Conservation (phyloP, 352 stramenopile species). For the Pythium oligandrum region DNA sequence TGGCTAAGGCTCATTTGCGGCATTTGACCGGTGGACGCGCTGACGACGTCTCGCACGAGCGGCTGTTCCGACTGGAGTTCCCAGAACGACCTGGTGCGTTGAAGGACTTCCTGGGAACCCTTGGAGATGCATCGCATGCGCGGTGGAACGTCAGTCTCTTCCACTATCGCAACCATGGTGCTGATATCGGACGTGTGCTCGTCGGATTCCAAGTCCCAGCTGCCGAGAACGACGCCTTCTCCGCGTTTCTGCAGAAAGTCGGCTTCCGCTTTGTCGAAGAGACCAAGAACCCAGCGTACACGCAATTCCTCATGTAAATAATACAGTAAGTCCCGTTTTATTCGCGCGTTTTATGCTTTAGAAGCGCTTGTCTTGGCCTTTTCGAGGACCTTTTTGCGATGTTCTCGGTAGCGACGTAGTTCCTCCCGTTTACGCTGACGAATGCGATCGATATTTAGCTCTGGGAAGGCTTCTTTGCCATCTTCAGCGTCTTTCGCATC, state of each 20-base stretch:
- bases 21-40: slow-evolving; percentile 93
- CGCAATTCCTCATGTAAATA: slow-evolving; percentile 71
- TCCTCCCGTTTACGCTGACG: slow-evolving; percentile 74
- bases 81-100: slow-evolving; percentile 89
- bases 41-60: slow-evolving; percentile 85
- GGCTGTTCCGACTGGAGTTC: slow-evolving; percentile 96
- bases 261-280: slow-evolving; percentile 81
- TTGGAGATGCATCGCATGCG: slow-evolving; percentile 49
- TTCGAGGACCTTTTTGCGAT: slow-evolving; percentile 45
- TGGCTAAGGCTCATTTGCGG: slow-evolving; percentile 94
- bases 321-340: neutral
- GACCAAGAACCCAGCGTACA: slow-evolving; percentile 79
- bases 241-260: slow-evolving; percentile 57
- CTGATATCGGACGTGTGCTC: slow-evolving; percentile 96
- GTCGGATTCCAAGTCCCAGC: slow-evolving; percentile 93
- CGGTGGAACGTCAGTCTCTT: slow-evolving; percentile 98
- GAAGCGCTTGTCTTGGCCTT: slow-evolving; percentile 12
- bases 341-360: neutral
- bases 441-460: slow-evolving; percentile 64
- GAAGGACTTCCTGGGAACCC: slow-evolving; percentile 91
- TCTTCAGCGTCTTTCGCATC: slow-evolving; percentile 23
- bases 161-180: slow-evolving; percentile 98
- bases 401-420: slow-evolving; percentile 56
- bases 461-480: slow-evolving; percentile 40
- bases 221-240: slow-evolving; percentile 49